These are phyloP conservation scores for Hanseniaspora lindneri DNA, from an alignment of 805 yeast species.

Conservation along the genomic window DNA sequence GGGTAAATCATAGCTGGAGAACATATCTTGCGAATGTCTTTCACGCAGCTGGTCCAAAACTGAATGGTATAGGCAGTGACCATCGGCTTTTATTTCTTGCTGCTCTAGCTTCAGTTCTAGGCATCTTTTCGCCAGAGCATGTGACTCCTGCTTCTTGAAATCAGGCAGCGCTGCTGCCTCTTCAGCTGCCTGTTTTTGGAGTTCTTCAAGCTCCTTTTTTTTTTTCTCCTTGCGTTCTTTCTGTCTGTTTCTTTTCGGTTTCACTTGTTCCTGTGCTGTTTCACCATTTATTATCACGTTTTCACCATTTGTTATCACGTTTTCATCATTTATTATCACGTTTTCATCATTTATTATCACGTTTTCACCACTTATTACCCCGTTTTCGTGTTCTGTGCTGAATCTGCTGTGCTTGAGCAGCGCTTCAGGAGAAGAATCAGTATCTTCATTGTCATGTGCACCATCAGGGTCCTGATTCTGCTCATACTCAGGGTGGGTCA, in stretches of 20 bases:
- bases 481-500: conserved; percentile 6
- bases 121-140: conserved; percentile 48
- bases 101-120: conserved; percentile 38
- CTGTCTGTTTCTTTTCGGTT: conserved; percentile 45
- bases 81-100: conserved; percentile 75
- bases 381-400: too few relatives aligned
- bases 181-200: conserved; percentile 52
- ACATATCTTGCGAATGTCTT: conserved; percentile 39
- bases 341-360: too few relatives aligned
- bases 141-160: conserved; percentile 57
- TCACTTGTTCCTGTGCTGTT: conserved; percentile 9
- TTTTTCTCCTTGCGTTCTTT: conserved; percentile 71
- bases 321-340: too few relatives aligned
- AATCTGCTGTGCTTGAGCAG: conserved; percentile 5
- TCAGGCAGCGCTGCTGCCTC: conserved; percentile 64
- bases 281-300: too few relatives aligned
- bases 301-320: too few relatives aligned
- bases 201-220: conserved; percentile 51
- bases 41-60: conserved; percentile 59
- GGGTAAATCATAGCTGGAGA: conserved; percentile 20
- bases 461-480: conserved; percentile 17
- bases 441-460: conserved; percentile 32
- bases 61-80: conserved; percentile 85
- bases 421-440: conserved; percentile 21
- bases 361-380: too few relatives aligned